Conservation (phyloP, 192 early-diverging fungal species). For the Dimargaris cristalligena region DNA sequence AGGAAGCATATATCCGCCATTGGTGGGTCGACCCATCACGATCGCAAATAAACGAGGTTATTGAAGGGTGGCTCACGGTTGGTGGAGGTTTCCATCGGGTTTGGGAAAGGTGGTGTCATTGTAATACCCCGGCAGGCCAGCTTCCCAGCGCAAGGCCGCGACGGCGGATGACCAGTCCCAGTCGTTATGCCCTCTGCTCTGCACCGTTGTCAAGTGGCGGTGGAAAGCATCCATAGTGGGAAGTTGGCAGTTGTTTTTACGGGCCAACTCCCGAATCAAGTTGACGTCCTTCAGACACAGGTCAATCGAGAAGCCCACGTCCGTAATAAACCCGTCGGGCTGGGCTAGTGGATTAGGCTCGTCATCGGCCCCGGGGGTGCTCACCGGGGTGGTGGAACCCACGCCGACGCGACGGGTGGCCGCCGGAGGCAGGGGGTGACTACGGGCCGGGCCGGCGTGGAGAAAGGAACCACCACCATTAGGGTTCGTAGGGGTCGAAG, state of each 20-base stretch:
- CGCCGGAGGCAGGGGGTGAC: too few species aligned
- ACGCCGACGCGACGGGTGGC: not conserved
- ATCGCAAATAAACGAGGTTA: too few species aligned
- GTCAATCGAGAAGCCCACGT: conserved; percentile 20
- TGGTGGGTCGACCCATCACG: too few species aligned
- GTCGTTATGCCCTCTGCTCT: conserved; percentile 16
- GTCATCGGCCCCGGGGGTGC: conserved; percentile 2
- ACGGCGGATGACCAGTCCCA: conserved; percentile 25
- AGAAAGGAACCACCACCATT: too few species aligned
- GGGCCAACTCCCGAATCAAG: conserved; percentile 22
- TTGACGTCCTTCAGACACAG: conserved; percentile 24
- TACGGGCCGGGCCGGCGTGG: not conserved
- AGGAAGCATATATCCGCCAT: too few species aligned
- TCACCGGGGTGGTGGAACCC: not conserved
- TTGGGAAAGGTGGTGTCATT: conserved; percentile 9
- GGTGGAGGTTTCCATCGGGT: too few species aligned
- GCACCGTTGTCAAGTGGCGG: conserved; percentile 21
- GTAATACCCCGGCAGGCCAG: conserved; percentile 6
- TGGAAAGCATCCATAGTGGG: conserved; percentile 19
- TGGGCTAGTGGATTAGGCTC: not conserved
- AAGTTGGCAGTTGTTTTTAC: conserved; percentile 14
- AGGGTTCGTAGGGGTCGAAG: not conserved
- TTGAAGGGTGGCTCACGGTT: too few species aligned
- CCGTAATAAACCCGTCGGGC: conserved; percentile 19
- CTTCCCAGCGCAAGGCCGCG: conserved; percentile 19